These are phyloP conservation scores for Leptomonas pyrrhocoris DNA, from an alignment of 208 protist species.

Conservation along the genomic window DNA sequence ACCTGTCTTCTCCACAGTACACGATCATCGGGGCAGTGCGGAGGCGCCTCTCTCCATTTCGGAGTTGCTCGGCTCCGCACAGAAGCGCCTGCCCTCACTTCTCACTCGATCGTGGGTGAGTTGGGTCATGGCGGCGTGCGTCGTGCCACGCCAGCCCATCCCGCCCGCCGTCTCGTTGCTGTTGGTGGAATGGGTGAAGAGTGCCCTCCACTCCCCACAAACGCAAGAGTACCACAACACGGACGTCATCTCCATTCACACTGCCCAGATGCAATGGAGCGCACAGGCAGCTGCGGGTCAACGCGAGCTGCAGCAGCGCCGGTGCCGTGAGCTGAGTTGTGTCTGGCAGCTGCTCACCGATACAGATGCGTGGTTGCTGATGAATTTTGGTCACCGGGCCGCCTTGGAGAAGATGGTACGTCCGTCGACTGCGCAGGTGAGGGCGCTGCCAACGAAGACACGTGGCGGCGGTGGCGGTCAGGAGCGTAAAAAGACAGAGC, in stretches of 20 bases:
- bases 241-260: not conserved
- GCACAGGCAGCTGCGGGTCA: conserved; percentile 4
- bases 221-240: not conserved
- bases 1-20: not conserved
- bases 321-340: conserved; percentile 16
- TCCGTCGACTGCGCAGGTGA: not conserved
- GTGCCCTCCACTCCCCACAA: not conserved
- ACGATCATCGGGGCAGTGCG: no score
- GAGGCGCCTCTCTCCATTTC: not conserved
- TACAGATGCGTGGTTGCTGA: conserved; percentile 7
- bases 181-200: conserved; percentile 60
- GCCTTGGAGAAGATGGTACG: conserved; percentile 25
- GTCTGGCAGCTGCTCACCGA: conserved; percentile 24
- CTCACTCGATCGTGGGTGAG: conserved; percentile 20
- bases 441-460: conserved; percentile 24
- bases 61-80: not conserved
- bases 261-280: conserved; percentile 8
- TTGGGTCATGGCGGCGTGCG: conserved; percentile 28
- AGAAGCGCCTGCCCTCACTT: conserved; percentile 9
- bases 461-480: not conserved
- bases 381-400: conserved; percentile 23
- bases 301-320: conserved; percentile 7
- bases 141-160: conserved; percentile 21
- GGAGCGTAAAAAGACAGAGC: not conserved
- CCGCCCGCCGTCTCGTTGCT: conserved; percentile 47